Evolutionary conservation across 129 eudicot species (phyloP).

Genomic region (Arctium minus): DNA sequence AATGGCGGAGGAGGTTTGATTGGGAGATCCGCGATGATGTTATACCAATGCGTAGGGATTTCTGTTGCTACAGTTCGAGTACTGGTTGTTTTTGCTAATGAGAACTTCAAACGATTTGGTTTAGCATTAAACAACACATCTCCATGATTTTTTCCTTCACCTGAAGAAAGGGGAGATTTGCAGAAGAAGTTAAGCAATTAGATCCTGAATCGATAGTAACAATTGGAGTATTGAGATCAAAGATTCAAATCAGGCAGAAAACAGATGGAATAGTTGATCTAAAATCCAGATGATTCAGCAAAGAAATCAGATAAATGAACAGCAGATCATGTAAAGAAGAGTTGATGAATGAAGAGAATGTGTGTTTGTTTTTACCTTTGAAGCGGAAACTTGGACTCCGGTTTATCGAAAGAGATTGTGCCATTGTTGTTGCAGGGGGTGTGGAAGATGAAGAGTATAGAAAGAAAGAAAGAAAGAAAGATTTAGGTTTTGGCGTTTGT

Average conservation of each 20-base stretch:
- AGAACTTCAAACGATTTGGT: constrained; percentile 34
- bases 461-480: too few species aligned
- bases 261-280: background rate
- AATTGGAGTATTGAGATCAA: background rate
- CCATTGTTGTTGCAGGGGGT: constrained; percentile 27
- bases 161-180: constrained; percentile 34
- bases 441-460: background rate
- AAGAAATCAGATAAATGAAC: too few species aligned
- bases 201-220: background rate
- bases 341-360: background rate
- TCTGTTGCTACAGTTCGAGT: constrained; percentile 32
- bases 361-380: constrained; percentile 22
- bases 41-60: constrained; percentile 85
- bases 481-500: too few species aligned
- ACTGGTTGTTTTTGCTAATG: constrained; percentile 26
- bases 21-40: constrained; percentile 78
- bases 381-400: background rate
- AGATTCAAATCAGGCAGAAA: background rate
- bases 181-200: background rate
- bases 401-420: constrained; percentile 29
- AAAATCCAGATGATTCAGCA: background rate
- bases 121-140: constrained; percentile 11
- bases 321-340: too few species aligned
- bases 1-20: constrained; percentile 84
- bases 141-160: constrained; percentile 30